These are phyloP conservation scores for Raphidocelis subcapitata DNA, from an alignment of 139 green algal species.

Conservation along the genomic window DNA sequence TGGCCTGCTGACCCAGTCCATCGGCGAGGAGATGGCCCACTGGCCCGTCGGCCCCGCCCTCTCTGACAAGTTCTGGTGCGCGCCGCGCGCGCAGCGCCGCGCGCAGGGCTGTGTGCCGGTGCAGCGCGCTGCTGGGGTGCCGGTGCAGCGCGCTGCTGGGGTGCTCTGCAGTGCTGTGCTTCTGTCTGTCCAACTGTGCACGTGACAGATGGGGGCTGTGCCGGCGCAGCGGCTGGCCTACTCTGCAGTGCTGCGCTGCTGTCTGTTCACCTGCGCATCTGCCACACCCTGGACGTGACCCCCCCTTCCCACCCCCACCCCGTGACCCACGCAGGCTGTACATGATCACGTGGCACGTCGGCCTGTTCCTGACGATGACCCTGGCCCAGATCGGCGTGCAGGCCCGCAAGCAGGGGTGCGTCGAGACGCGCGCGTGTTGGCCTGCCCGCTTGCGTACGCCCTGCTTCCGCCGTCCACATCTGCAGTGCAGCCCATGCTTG, in stretches of 20 bases:
- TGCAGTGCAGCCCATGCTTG: too few species aligned
- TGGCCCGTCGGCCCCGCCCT: slow-evolving; percentile 82
- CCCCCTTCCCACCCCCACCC: too few species aligned
- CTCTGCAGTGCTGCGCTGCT: neutral
- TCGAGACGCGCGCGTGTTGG: too few species aligned
- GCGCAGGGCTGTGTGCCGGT: neutral
- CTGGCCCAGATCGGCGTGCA: slow-evolving; percentile 67
- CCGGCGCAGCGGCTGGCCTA: neutral
- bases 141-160: neutral
- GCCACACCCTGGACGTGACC: neutral
- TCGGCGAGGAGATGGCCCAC: slow-evolving; percentile 69
- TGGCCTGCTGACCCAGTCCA: slow-evolving; percentile 63
- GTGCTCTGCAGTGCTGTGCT: neutral
- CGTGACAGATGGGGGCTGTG: neutral
- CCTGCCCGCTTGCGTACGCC: too few species aligned
- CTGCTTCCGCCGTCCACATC: too few species aligned
- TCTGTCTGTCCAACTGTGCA: neutral
- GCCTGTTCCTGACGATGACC: slow-evolving; percentile 45
- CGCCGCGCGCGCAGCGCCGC: neutral
- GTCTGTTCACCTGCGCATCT: neutral
- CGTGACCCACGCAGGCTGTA: slow-evolving; percentile 46
- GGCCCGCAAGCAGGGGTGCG: slow-evolving; percentile 25
- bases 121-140: neutral
- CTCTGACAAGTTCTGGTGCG: slow-evolving; percentile 71
- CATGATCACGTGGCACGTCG: slow-evolving; percentile 71